A percentile compares a stretch with the other conserved stretches of the same genome.
Conservation (phyloP, 2,329 filamentous ascomycete species). For the Fusarium sp. region DNA sequence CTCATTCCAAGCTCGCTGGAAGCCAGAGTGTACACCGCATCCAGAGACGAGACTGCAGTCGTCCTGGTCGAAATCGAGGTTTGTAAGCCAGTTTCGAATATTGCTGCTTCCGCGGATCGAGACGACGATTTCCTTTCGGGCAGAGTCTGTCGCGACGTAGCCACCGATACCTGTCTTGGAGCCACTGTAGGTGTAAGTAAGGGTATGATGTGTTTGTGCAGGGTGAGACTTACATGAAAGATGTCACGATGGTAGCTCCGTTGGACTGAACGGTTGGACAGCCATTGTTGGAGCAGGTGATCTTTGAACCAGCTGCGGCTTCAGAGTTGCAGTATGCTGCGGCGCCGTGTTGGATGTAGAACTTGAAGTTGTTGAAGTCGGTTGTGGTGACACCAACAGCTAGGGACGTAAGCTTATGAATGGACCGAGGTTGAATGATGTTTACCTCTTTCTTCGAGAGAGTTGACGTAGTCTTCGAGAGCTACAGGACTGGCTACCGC, state of each 20-base stretch:
- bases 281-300: slow-evolving; percentile 57
- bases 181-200: slow-evolving; percentile 51
- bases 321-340: slow-evolving; percentile 67
- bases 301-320: slow-evolving; percentile 50
- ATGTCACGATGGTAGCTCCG: slow-evolving; percentile 57
- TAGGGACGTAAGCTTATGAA: neutral
- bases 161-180: slow-evolving; percentile 59
- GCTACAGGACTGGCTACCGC: slow-evolving; percentile 44
- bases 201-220: neutral
- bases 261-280: slow-evolving; percentile 60
- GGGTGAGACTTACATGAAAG: slow-evolving; percentile 52
- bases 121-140: slow-evolving; percentile 66
- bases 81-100: slow-evolving; percentile 71
- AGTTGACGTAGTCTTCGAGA: slow-evolving; percentile 43
- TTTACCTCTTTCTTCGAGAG: slow-evolving; percentile 52
- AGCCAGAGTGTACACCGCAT: slow-evolving; percentile 69
- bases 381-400: slow-evolving; percentile 11
- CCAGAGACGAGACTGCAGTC: slow-evolving; percentile 50
- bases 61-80: slow-evolving; percentile 54
- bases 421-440: neutral
- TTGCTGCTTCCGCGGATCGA: slow-evolving; percentile 70
- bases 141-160: slow-evolving; percentile 63
- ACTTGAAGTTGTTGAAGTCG: slow-evolving; percentile 56
- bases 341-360: slow-evolving; percentile 64
- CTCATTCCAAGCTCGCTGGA: slow-evolving; percentile 69